Evolutionary conservation across 2,329 filamentous ascomycete genomes (phyloP), one percentile per base, ranked within the genome.

Genomic region (Rasamsonia emersonii): DNA sequence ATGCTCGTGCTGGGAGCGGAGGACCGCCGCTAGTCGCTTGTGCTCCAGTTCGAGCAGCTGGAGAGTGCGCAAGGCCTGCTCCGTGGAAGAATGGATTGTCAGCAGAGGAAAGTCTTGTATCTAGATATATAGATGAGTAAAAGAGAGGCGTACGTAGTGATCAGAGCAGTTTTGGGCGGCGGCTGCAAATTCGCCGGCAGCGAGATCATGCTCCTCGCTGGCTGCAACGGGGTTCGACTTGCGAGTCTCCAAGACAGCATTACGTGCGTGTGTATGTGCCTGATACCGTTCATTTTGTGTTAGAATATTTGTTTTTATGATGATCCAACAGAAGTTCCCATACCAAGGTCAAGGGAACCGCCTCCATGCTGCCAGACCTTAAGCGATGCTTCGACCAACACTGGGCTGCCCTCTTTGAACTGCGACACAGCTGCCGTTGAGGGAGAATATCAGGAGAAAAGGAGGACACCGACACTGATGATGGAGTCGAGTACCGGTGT

Each of bases 251-350:
- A 79, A 70, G 15, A 84, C 79, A 25, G 89, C 88, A 50, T 84
- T 88, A 49, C 79, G 78, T 30, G 86, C 88, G 62, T 95, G 86
- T 46, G 89, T 81, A 61, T 94, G 85, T 41, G 88, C 89, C 76
- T 89, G 46, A 24, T 43, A 24, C 32, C 9, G 34, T 17, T 15
- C 21, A 33, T 25, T 44, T 44, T 40, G 32, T 40, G n/a, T n/a
- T n/a, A n/a, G n/a, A n/a, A n/a, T n/a, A n/a, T n/a, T n/a, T n/a
- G n/a, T 17, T 8, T 13, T 10, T 9, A 10, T 13, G n/a, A 13
- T n/a, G n/a, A n/a, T n/a, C n/a, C n/a, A n/a, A n/a, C n/a, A n/a
- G n/a, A n/a, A n/a, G n/a, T n/a, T n/a, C n/a, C 18, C 53, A 37
- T 65, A 79, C 78, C 63, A 80, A 68, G 49, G 72, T 79, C 43